A percentile compares a stretch with the other conserved stretches of the same genome.
These are phyloP conservation scores for Fusarium sp. DNA, from an alignment of 2,329 filamentous ascomycete genomes.

Conservation along the genomic window DNA sequence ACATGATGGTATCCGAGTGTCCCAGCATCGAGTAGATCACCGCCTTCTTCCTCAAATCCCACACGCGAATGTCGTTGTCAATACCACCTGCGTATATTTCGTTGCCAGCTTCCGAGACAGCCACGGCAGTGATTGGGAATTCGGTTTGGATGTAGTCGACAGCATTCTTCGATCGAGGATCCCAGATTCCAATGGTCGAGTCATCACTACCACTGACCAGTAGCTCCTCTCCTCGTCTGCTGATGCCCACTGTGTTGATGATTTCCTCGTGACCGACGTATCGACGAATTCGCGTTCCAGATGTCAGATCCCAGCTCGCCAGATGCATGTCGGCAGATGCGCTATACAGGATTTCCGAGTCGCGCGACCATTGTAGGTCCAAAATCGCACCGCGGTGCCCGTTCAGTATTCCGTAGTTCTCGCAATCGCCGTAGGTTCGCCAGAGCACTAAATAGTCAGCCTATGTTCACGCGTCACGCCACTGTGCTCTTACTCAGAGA, in stretches of 20 bases:
- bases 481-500: constrained; percentile 75
- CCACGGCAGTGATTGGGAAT: constrained; percentile 91
- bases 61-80: constrained; percentile 97
- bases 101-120: constrained; percentile 92
- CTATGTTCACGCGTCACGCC: not conserved
- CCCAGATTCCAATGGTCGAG: constrained; percentile 94
- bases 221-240: constrained; percentile 88
- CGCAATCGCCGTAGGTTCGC: constrained; percentile 91
- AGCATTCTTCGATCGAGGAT: constrained; percentile 89
- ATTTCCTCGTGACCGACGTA: constrained; percentile 95
- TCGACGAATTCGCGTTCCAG: constrained; percentile 89
- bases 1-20: constrained; percentile 92
- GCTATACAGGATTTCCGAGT: constrained; percentile 90
- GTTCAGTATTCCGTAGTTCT: constrained; percentile 90
- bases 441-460: constrained; percentile 77
- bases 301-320: constrained; percentile 94
- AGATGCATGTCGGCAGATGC: constrained; percentile 94
- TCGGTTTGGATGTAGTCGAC: constrained; percentile 90
- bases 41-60: constrained; percentile 93
- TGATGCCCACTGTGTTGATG: constrained; percentile 92
- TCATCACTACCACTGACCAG: constrained; percentile 94
- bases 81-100: constrained; percentile 96
- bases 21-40: constrained; percentile 89
- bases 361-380: constrained; percentile 96
- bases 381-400: constrained; percentile 93